Percentiles rank a stretch among this genome's conserved stretches.
These are phyloP conservation scores for Paracamarosporium sp. DNA, from an alignment of 2,329 filamentous ascomycete species.

Conservation along the genomic window DNA sequence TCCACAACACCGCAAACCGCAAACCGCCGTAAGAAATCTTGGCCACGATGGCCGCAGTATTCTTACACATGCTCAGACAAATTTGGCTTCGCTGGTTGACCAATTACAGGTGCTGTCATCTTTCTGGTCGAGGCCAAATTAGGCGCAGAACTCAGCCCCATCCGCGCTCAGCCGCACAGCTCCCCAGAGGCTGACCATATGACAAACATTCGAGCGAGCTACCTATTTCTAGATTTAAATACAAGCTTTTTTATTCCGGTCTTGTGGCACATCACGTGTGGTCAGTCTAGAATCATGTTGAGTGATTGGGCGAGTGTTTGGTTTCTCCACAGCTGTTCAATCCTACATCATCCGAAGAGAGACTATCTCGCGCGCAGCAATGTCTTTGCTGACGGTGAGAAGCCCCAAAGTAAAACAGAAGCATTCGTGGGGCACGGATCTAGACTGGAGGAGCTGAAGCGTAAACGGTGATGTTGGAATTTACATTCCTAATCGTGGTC, in stretches of 20 bases:
- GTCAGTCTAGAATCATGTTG: background rate
- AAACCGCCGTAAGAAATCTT: background rate
- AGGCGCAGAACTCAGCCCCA: background rate
- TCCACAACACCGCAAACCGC: constrained; percentile 8
- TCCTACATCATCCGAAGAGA: background rate
- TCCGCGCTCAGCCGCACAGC: constrained; percentile 16
- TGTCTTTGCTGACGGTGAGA: background rate
- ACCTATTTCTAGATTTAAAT: background rate
- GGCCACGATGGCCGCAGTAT: background rate
- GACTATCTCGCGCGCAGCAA: background rate
- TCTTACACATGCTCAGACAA: background rate
- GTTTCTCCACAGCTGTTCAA: background rate
- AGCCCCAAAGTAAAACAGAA: background rate
- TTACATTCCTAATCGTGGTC: no score
- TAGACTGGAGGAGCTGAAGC: background rate
- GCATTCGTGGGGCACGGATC: background rate
- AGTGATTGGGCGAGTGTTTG: background rate
- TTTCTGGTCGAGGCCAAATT: background rate
- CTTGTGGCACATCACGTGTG: background rate
- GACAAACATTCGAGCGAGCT: background rate
- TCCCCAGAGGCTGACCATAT: constrained; percentile 8
- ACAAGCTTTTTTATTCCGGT: background rate
- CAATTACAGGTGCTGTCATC: background rate
- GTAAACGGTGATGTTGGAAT: no score
- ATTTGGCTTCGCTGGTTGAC: no score